These are phyloP conservation scores for Salicornia ramosissima DNA, from an alignment of 148 eudicot species.

Conservation along the genomic window DNA sequence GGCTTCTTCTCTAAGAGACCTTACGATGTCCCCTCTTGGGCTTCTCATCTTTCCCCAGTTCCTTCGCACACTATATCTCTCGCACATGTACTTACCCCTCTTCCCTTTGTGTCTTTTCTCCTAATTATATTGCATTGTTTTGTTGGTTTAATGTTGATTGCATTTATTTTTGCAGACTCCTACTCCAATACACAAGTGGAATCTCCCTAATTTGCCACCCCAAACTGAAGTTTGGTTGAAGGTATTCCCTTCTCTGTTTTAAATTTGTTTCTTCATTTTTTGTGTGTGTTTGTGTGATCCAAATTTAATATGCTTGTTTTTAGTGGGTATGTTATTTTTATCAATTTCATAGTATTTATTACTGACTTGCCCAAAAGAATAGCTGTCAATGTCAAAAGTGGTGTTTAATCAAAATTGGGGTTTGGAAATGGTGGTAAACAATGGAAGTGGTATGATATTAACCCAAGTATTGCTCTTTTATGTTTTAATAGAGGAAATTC, in stretches of 20 bases:
- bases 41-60: constrained; percentile 62
- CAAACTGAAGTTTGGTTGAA: constrained; percentile 81
- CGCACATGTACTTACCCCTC: constrained; percentile 48
- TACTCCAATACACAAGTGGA: constrained; percentile 95
- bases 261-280: not conserved
- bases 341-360: not conserved
- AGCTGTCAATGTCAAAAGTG: too few species aligned
- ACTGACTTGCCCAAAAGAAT: too few species aligned
- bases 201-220: constrained; percentile 81
- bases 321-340: not conserved
- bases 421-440: too few species aligned
- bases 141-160: not conserved
- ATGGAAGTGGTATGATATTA: too few species aligned
- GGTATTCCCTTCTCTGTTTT: constrained; percentile 34
- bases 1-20: constrained; percentile 48
- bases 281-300: not conserved
- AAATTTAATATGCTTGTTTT: not conserved
- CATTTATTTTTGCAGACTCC: constrained; percentile 53
- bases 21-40: constrained; percentile 79
- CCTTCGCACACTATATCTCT: constrained; percentile 66
- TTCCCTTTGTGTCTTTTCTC: not conserved
- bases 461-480: too few species aligned
- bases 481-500: too few species aligned
- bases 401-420: too few species aligned
- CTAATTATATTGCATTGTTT: not conserved